phyloP scores from a whole-genome alignment of 208 protist species.

The Pavlovales sp. region DNA sequence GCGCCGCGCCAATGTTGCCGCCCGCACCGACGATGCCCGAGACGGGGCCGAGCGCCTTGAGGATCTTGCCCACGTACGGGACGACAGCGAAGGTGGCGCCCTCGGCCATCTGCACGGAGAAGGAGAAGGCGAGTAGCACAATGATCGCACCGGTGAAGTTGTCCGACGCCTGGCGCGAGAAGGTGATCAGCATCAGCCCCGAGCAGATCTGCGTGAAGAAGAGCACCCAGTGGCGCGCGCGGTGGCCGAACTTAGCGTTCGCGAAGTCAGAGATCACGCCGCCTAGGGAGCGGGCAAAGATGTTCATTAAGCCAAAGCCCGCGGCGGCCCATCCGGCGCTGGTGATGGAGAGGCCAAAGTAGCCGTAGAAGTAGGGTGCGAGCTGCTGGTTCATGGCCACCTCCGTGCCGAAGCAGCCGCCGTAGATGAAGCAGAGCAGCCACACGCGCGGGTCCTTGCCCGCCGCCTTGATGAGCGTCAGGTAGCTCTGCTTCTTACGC shows the following conservation, averaged over 20 bases:
- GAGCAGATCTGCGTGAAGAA: neutral
- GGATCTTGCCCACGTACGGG: neutral
- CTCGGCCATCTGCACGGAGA: constrained; percentile 33
- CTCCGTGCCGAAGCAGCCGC: constrained; percentile 29
- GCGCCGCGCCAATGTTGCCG: constrained; percentile 10
- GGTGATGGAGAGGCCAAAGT: neutral
- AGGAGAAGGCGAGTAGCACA: neutral
- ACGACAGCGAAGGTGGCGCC: constrained; percentile 7
- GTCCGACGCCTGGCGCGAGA: neutral
- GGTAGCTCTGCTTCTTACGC: neutral
- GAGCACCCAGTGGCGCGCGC: constrained; percentile 9
- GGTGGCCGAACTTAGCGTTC: neutral
- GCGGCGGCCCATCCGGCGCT: neutral
- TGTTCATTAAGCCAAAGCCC: constrained; percentile 17
- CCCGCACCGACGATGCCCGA: constrained; percentile 7
- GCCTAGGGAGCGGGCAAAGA: constrained; percentile 30
- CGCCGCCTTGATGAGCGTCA: neutral
- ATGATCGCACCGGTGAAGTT: neutral
- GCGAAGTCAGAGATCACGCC: constrained; percentile 22
- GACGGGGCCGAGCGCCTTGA: constrained; percentile 1
- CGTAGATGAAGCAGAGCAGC: constrained; percentile 15
- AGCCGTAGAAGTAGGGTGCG: constrained; percentile 10
- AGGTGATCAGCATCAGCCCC: neutral
- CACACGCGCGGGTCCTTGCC: neutral
- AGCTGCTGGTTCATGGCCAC: constrained; percentile 19